Conservation (phyloP, 73 alveolate genomes). For the Paramecium sexaurelia region DNA sequence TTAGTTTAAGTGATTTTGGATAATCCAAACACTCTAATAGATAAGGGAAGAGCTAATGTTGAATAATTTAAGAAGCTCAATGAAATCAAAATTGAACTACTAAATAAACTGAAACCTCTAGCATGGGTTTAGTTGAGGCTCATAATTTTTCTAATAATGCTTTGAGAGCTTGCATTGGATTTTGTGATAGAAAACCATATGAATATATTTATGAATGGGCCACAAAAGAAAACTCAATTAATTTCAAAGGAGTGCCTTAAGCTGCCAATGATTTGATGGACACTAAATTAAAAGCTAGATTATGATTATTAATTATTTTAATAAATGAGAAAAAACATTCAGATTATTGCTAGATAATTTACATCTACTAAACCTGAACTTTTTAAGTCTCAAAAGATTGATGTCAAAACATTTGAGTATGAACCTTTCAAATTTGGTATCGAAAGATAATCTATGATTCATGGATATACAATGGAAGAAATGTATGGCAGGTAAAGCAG, state of each 20-base stretch:
- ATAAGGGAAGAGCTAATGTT: background rate
- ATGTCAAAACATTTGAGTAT: constrained; percentile 48
- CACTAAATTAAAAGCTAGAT: constrained; percentile 1
- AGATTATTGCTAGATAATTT: constrained; percentile 24
- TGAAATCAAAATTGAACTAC: background rate
- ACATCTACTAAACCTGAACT: constrained; percentile 7
- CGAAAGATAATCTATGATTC: constrained; percentile 60
- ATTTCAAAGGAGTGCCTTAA: background rate
- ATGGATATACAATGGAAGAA: constrained; percentile 71
- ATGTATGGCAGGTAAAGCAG: constrained; percentile 52
- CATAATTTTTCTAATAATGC: background rate
- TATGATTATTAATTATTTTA: constrained; percentile 33
- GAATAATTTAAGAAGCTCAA: background rate
- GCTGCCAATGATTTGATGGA: background rate
- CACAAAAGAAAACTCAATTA: constrained; percentile 27
- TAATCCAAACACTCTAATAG: constrained; percentile 11
- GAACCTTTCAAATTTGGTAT: constrained; percentile 67
- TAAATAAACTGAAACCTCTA: background rate
- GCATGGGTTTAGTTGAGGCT: constrained; percentile 58
- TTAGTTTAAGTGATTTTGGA: background rate
- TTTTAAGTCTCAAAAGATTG: background rate
- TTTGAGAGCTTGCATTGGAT: constrained; percentile 24
- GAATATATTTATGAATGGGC: constrained; percentile 51
- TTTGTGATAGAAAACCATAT: constrained; percentile 45
- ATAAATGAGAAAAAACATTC: constrained; percentile 31